phyloP scores from a whole-genome alignment of 768 basidiomycete genomes.

The Psilocybe azurescens region DNA sequence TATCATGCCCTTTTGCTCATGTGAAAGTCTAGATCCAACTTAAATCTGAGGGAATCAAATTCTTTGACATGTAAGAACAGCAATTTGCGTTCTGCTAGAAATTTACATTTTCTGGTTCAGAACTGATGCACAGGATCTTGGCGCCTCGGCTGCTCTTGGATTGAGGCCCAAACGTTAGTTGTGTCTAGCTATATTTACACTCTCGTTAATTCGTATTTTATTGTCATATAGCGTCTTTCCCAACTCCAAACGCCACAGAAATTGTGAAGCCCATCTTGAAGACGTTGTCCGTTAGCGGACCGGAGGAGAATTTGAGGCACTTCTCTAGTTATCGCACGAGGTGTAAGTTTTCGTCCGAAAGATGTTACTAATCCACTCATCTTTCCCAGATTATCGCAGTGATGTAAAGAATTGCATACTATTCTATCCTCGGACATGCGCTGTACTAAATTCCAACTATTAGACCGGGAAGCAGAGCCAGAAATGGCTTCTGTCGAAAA shows the following conservation, averaged over 20 bases:
- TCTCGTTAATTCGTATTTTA: conserved; percentile 6
- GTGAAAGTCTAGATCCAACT: conserved; percentile 62
- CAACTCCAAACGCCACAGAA: conserved; percentile 64
- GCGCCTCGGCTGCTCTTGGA: conserved; percentile 42
- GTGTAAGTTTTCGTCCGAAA: conserved; percentile 47
- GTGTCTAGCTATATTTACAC: background rate
- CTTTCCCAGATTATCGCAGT: conserved; percentile 52
- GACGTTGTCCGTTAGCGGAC: conserved; percentile 69
- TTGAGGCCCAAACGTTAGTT: conserved; percentile 42
- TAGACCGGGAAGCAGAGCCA: conserved; percentile 82
- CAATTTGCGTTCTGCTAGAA: background rate
- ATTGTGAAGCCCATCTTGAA: conserved; percentile 63
- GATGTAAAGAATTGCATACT: conserved; percentile 50
- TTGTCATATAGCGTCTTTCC: conserved; percentile 51
- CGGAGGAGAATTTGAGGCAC: conserved; percentile 62
- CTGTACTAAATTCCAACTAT: conserved; percentile 10
- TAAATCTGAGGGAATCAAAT: conserved; percentile 78
- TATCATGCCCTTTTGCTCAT: conserved; percentile 14
- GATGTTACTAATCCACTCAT: conserved; percentile 9
- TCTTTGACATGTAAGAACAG: conserved; percentile 81
- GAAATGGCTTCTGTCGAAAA: conserved; percentile 73
- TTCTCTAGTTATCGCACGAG: conserved; percentile 79
- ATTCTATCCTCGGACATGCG: conserved; percentile 24
- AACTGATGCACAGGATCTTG: conserved; percentile 76
- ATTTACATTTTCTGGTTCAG: conserved; percentile 38